Evolutionary conservation across 345 rosid species (phyloP).

Genomic region (Schrenkiella parvula): DNA sequence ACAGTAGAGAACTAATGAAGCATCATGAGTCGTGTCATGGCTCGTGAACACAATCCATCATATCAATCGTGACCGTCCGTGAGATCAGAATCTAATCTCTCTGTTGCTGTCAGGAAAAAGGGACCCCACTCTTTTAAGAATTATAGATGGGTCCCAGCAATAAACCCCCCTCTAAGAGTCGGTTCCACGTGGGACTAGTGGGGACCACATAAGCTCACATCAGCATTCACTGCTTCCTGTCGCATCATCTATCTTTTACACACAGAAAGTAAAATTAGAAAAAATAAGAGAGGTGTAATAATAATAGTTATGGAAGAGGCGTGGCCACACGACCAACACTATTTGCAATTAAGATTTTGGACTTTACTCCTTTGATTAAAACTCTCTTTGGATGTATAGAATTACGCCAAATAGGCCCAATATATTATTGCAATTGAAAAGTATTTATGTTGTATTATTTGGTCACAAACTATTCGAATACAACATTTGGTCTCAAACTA

Average conservation of each 20-base stretch:
- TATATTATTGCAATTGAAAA: background rate
- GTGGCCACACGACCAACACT: slow-evolving; percentile 17
- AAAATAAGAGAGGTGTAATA: no score
- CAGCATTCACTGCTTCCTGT: slow-evolving; percentile 28
- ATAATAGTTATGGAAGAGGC: slow-evolving; percentile 11
- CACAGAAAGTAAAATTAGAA: slow-evolving; percentile 12
- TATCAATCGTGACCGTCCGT: slow-evolving; percentile 35
- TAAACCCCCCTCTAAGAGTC: background rate
- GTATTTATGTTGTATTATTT: slow-evolving; percentile 1
- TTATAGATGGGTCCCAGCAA: slow-evolving; percentile 22
- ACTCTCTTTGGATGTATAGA: background rate
- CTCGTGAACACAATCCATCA: slow-evolving; percentile 30
- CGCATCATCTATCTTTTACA: slow-evolving; percentile 30
- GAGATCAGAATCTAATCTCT: slow-evolving; percentile 32
- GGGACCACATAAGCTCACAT: slow-evolving; percentile 26
- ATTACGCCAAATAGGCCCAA: background rate
- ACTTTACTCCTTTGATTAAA: background rate
- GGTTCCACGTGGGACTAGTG: slow-evolving; percentile 9
- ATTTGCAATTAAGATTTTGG: slow-evolving; percentile 1
- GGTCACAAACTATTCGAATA: background rate
- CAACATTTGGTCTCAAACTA: background rate
- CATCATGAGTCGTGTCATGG: slow-evolving; percentile 36
- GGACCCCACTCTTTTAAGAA: slow-evolving; percentile 19
- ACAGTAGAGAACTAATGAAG: slow-evolving; percentile 17
- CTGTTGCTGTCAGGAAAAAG: slow-evolving; percentile 18